A percentile compares a stretch with the other conserved stretches of the same genome.
phyloP scores from a whole-genome alignment of 2,329 filamentous ascomycete species.

The Dryadomyces sulphureus region DNA sequence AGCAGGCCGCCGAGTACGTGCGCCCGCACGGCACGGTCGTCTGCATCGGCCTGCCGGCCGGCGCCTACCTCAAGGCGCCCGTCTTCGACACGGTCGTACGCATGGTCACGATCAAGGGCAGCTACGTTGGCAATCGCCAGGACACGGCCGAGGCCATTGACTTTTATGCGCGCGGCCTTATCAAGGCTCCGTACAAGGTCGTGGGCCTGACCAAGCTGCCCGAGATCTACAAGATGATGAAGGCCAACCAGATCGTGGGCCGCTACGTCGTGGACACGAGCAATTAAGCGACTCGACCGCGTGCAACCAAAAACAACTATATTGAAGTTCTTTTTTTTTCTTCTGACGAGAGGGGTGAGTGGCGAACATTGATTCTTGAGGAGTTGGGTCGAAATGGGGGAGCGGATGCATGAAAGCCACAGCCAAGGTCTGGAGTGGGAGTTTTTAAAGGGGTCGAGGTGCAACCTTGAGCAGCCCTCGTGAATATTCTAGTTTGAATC shows the following conservation, averaged over 20 bases:
- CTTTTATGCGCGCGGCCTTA: slow-evolving; percentile 71
- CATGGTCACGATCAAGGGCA: slow-evolving; percentile 88
- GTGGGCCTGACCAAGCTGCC: slow-evolving; percentile 68
- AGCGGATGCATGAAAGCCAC: neutral
- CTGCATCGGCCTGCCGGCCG: slow-evolving; percentile 75
- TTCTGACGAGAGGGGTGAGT: too few species aligned
- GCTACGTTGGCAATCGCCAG: slow-evolving; percentile 83
- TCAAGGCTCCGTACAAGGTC: slow-evolving; percentile 77
- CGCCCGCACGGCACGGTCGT: slow-evolving; percentile 70
- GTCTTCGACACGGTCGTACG: slow-evolving; percentile 80
- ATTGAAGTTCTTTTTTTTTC: too few species aligned
- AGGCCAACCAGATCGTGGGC: slow-evolving; percentile 56
- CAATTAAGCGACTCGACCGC: slow-evolving; percentile 14
- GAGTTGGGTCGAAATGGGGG: neutral
- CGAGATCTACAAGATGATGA: slow-evolving; percentile 65
- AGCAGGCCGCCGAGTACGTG: slow-evolving; percentile 82
- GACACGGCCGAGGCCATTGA: slow-evolving; percentile 83
- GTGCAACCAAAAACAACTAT: too few species aligned
- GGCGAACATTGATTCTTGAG: too few species aligned
- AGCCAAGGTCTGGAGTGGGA: neutral
- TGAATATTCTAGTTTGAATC: too few species aligned
- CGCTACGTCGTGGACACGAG: slow-evolving; percentile 67
- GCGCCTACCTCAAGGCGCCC: slow-evolving; percentile 65
- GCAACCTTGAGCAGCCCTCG: too few species aligned
- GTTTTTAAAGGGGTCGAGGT: too few species aligned